Evolutionary conservation across 352 stramenopile species (phyloP).

Genomic region (Pythium sukuiense): DNA sequence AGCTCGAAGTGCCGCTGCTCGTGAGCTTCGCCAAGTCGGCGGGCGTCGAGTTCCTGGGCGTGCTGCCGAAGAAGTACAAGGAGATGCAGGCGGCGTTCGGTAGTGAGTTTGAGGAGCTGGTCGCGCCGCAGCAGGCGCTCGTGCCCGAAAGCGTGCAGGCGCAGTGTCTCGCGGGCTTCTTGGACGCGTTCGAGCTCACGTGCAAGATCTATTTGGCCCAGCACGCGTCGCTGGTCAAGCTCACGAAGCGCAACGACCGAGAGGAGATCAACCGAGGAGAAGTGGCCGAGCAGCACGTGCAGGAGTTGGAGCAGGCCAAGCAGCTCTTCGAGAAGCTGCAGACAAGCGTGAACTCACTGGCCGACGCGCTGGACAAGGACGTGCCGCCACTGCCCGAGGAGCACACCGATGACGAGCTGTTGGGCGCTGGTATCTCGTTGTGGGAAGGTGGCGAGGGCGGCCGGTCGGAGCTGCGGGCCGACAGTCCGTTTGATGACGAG

Average conservation of each 20-base stretch:
- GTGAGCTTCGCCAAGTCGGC: slow-evolving; percentile 94
- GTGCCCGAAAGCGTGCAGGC: slow-evolving; percentile 67
- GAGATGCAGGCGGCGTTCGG: slow-evolving; percentile 43
- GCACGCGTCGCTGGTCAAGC: slow-evolving; percentile 87
- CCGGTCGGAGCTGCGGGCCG: slow-evolving; percentile 60
- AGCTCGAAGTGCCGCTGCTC: slow-evolving; percentile 92
- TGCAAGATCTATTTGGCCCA: slow-evolving; percentile 89
- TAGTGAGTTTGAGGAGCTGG: slow-evolving; percentile 40
- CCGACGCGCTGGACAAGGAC: slow-evolving; percentile 75
- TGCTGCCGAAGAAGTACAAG: slow-evolving; percentile 67
- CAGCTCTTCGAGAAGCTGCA: slow-evolving; percentile 85
- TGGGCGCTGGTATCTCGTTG: slow-evolving; percentile 48
- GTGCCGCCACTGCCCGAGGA: slow-evolving; percentile 65
- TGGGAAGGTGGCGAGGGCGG: slow-evolving; percentile 74
- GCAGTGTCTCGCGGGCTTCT: slow-evolving; percentile 75
- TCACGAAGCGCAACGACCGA: slow-evolving; percentile 93
- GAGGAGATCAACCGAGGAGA: slow-evolving; percentile 85
- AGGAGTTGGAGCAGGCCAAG: slow-evolving; percentile 74
- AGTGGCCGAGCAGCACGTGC: slow-evolving; percentile 65
- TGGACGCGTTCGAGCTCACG: slow-evolving; percentile 89
- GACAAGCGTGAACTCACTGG: slow-evolving; percentile 79
- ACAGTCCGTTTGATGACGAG: slow-evolving; percentile 95
- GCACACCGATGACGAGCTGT: slow-evolving; percentile 57
- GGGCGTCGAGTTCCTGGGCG: slow-evolving; percentile 87
- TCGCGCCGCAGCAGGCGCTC: slow-evolving; percentile 39